Percentiles rank a stretch among this genome's conserved stretches.
Evolutionary conservation across 1,284 basidiomycete genomes (phyloP).

Genomic region (Cryptococcus sp.): DNA sequence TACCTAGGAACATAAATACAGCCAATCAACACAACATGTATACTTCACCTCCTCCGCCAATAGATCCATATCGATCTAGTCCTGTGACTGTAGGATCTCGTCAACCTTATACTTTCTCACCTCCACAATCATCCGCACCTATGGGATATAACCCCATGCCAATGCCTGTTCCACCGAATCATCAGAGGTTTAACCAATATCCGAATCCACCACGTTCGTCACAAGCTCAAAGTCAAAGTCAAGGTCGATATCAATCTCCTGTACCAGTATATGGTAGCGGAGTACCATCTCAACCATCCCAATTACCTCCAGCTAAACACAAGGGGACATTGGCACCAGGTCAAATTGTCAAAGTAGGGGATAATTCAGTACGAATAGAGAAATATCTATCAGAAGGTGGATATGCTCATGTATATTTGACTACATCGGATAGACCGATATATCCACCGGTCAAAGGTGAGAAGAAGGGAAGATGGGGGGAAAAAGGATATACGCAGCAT

Average conservation of each 20-base stretch:
- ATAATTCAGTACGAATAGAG: conserved; percentile 78
- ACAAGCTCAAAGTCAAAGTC: not conserved
- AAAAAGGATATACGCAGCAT: conserved; percentile 64
- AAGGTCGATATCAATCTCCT: not conserved
- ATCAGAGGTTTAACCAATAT: conserved; percentile 7
- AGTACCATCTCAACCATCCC: not conserved
- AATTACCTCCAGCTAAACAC: conserved; percentile 21
- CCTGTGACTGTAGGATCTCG: conserved; percentile 20
- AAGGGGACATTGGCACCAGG: conserved; percentile 57
- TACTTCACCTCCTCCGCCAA: conserved; percentile 11
- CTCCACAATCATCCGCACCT: conserved; percentile 9
- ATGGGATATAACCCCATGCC: conserved; percentile 16
- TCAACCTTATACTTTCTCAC: conserved; percentile 26
- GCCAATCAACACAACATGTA: not conserved
- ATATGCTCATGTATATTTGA: conserved; percentile 97
- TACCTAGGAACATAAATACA: too few relatives aligned
- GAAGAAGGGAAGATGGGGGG: conserved; percentile 54
- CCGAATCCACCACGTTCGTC: not conserved
- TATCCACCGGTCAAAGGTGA: conserved; percentile 48
- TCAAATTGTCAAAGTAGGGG: conserved; percentile 84
- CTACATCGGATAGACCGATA: conserved; percentile 76
- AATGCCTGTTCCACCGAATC: conserved; percentile 8
- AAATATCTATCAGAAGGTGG: conserved; percentile 94
- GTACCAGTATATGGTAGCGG: not conserved
- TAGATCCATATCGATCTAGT: conserved; percentile 23